Base-by-base conservation (phyloP, 2,329 filamentous ascomycete genomes). In the Paradendryphiella salina region DNA sequence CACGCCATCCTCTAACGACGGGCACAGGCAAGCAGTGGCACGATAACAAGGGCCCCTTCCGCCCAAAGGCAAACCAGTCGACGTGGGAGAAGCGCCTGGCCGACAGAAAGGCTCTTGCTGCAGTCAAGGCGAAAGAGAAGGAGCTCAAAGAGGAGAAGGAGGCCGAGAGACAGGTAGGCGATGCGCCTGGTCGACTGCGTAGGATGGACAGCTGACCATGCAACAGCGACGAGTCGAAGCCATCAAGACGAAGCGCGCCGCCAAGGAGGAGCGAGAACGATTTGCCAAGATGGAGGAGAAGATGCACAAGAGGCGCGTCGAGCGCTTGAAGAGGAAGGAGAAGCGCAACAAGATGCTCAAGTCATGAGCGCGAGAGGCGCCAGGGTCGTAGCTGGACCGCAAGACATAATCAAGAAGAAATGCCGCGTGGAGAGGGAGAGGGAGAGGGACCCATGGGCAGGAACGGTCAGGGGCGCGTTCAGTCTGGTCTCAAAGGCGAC, bases 291-390 rank as follows among this genome's bases (percentile, higher is more conserved):
- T 99, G 84, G 93, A 91, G 15, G 90, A 91, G 77, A 97, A 94
- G 79, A 97, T 99, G 94, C 93, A 97, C 78, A 85, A 84, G 76
- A 97, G 96, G 82, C 83, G 92, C 55, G 87, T 97, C 10, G 94
- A 99, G 77, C 84, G 94, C 64, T 76, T 96, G 75, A 96, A 91
- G 85, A 84, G 92, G 70, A 89, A 90, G 75, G 94, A 99, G 80
- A 97, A 97, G 86, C 85, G 94, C 71, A 99, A 93, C 76, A 94
- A 93, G 79, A 77, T 90, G 72, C 65, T 81, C 53, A 80, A 80
- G 63, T 79, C 78, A 28, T 80, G 73, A 71, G 45, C 39, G 35
- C 20, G 14, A 5, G 9, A 7, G 15, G 17, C 15, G 20, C 20
- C 3, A 29, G 23, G 13, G 14, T 13, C 14, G 21, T 14, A 39